Conservation (phyloP, 2,329 filamentous ascomycete species). For the Sporothrix pallida region DNA sequence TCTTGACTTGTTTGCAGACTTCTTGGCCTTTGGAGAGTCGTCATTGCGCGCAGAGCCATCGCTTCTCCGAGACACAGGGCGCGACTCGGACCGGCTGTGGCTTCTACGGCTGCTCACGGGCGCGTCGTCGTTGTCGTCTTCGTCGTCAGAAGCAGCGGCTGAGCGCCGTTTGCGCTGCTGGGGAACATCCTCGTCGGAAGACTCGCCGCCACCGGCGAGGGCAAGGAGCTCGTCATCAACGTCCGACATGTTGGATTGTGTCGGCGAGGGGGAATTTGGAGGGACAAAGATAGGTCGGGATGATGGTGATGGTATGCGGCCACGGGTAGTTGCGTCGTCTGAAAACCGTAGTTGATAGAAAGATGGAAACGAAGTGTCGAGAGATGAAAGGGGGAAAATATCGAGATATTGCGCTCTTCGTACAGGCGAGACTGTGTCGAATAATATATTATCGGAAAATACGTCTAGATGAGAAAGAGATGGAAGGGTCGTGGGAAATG, state of each 20-base stretch:
- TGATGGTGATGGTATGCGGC: neutral
- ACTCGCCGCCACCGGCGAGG: slow-evolving; percentile 79
- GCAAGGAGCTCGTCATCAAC: slow-evolving; percentile 93
- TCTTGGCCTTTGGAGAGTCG: slow-evolving; percentile 46
- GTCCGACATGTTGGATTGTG: slow-evolving; percentile 69
- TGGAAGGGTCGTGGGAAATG: neutral
- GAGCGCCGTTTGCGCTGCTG: slow-evolving; percentile 26
- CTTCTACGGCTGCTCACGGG: slow-evolving; percentile 61
- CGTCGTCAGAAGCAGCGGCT: slow-evolving; percentile 74
- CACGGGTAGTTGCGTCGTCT: neutral
- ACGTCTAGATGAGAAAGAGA: neutral
- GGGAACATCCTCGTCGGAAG: slow-evolving; percentile 64
- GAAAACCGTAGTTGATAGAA: neutral
- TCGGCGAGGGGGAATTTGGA: neutral
- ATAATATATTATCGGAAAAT: neutral
- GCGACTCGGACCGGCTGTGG: slow-evolving; percentile 56
- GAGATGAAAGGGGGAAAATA: neutral
- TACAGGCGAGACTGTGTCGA: neutral
- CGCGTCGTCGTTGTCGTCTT: slow-evolving; percentile 61
- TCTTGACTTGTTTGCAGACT: slow-evolving; percentile 54
- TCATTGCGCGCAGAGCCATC: slow-evolving; percentile 48
- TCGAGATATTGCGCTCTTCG: neutral
- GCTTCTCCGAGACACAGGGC: slow-evolving; percentile 55
- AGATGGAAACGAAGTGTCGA: neutral
- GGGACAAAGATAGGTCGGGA: neutral